phyloP scores from a whole-genome alignment of 2,329 filamentous ascomycete genomes.

The Venturia asperata region DNA sequence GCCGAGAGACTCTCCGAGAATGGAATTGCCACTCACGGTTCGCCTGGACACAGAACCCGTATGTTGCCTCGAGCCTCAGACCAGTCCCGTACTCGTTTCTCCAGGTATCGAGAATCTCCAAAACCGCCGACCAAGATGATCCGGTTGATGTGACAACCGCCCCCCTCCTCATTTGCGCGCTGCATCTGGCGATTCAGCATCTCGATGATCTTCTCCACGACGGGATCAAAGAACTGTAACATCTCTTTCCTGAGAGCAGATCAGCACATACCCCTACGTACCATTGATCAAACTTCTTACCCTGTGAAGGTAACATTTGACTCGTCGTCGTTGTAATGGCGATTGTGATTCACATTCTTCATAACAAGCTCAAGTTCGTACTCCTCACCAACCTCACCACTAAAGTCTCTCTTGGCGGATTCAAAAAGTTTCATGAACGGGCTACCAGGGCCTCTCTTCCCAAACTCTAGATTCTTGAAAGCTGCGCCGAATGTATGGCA shows the following conservation, averaged over 20 bases:
- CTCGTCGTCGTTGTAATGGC: background rate
- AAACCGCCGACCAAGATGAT: no score
- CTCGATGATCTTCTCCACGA: no score
- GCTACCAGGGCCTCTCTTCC: background rate
- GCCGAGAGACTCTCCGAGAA: no score
- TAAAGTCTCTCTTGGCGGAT: background rate
- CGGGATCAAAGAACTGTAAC: background rate
- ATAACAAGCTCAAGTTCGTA: background rate
- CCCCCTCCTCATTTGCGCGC: no score
- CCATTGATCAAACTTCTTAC: background rate
- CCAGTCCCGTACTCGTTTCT: no score
- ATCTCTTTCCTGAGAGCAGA: background rate
- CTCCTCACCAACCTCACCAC: background rate
- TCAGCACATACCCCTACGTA: background rate
- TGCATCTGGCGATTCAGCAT: no score
- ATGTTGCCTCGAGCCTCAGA: no score
- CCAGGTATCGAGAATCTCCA: no score
- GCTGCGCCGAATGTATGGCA: constrained; percentile 35
- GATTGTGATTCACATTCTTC: background rate
- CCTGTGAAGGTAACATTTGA: background rate
- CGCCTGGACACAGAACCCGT: no score
- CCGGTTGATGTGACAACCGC: no score
- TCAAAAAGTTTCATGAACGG: background rate
- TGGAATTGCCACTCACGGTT: no score
- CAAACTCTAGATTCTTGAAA: constrained; percentile 26